Percentiles rank a stretch among this genome's conserved stretches.
These are phyloP conservation scores for Colletotrichum sp. DNA, from an alignment of 2,329 filamentous ascomycete species.

Conservation along the genomic window DNA sequence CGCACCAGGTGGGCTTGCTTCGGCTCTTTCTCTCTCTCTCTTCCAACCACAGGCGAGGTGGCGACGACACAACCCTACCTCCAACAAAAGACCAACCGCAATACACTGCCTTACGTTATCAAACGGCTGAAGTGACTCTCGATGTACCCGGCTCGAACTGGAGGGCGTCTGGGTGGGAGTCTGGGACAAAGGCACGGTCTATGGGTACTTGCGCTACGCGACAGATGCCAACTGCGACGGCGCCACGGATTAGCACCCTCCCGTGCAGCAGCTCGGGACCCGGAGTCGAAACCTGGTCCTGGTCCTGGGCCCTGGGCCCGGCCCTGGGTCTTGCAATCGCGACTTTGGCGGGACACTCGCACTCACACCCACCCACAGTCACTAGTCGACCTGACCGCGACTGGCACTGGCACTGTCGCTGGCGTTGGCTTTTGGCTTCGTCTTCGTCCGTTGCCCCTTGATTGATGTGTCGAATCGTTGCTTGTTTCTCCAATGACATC, in stretches of 20 bases:
- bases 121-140: background rate
- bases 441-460: background rate
- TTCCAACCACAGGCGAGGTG: background rate
- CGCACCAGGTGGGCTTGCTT: background rate
- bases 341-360: background rate
- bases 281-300: slow-evolving; percentile 6
- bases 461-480: background rate
- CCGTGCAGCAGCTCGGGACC: slow-evolving; percentile 11
- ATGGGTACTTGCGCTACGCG: background rate
- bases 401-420: background rate
- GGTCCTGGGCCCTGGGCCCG: background rate
- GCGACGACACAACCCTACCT: background rate
- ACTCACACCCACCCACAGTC: background rate
- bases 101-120: background rate
- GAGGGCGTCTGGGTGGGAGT: background rate
- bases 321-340: background rate
- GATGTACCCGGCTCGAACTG: background rate
- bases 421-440: background rate
- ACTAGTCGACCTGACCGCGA: background rate
- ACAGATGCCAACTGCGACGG: background rate
- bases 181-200: background rate
- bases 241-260: slow-evolving; percentile 13
- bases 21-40: background rate
- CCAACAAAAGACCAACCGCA: background rate
- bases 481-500: slow-evolving; percentile 9